Conservation (phyloP, 257 asterid genomes). For the Capsicum rhomboideum region DNA sequence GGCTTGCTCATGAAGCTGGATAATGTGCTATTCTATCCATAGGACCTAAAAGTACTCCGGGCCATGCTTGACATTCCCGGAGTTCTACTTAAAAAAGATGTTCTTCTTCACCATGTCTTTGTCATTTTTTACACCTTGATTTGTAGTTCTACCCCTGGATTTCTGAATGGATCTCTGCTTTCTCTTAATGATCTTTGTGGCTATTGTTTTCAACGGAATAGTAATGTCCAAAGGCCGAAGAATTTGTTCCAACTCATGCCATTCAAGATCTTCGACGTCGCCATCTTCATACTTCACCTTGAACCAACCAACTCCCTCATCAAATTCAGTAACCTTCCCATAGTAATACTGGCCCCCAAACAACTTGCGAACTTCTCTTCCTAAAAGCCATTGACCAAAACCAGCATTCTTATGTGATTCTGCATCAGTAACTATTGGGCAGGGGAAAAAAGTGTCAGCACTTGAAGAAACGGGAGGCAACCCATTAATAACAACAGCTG, state of each 20-base stretch:
- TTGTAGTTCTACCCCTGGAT: constrained; percentile 4
- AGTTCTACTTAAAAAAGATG: background rate
- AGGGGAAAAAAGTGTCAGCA: constrained; percentile 6
- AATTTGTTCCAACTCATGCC: constrained; percentile 44
- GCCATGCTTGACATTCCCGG: background rate
- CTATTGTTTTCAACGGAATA: constrained; percentile 44
- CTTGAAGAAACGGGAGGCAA: constrained; percentile 37
- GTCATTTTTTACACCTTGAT: background rate
- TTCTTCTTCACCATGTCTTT: constrained; percentile 11
- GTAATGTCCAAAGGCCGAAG: constrained; percentile 51
- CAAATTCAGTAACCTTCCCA: constrained; percentile 45
- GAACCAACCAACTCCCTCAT: constrained; percentile 50
- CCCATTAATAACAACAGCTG: constrained; percentile 53
- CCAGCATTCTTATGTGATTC: constrained; percentile 12
- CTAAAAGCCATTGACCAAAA: constrained; percentile 60
- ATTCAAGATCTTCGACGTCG: constrained; percentile 60
- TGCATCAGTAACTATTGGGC: constrained; percentile 12
- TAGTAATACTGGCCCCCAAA: constrained; percentile 28
- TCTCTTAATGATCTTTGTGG: constrained; percentile 35
- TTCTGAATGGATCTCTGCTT: constrained; percentile 27
- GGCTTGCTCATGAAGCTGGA: background rate
- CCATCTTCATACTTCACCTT: constrained; percentile 65
- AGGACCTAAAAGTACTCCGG: background rate
- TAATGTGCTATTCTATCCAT: no score
- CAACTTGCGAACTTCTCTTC: constrained; percentile 44